A percentile compares a stretch with the other conserved stretches of the same genome.
Evolutionary conservation across 805 yeast genomes (phyloP).

Genomic region (Saturnispora serradocipensis): DNA sequence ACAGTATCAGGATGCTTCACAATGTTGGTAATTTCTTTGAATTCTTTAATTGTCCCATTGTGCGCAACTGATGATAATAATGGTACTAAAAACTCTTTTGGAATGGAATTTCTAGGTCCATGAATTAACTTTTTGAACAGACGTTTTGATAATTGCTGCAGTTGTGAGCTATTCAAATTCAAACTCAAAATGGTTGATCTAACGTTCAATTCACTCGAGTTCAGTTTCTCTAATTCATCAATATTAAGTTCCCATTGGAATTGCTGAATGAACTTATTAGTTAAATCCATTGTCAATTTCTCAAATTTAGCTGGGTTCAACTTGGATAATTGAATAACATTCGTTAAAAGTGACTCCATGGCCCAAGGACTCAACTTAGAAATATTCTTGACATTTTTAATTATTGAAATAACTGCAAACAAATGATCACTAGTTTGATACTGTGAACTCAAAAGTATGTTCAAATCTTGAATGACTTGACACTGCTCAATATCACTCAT

Average conservation of each 20-base stretch:
- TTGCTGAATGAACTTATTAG: conserved; percentile 21
- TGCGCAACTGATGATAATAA: conserved; percentile 27
- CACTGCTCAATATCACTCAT: conserved; percentile 28
- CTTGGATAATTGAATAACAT: conserved; percentile 15
- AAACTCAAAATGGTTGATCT: conserved; percentile 37
- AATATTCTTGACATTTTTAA: conserved; percentile 22
- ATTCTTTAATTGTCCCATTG: conserved; percentile 35
- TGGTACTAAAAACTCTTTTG: conserved; percentile 41
- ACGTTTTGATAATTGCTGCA: conserved; percentile 29
- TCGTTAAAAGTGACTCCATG: conserved; percentile 29
- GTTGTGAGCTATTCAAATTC: conserved; percentile 22
- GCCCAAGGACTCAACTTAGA: conserved; percentile 27
- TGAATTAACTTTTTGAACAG: conserved; percentile 42
- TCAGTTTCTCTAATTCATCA: conserved; percentile 14
- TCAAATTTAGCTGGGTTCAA: conserved; percentile 23
- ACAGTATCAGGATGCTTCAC: conserved; percentile 42
- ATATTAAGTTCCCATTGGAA: conserved; percentile 30
- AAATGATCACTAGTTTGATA: conserved; percentile 26
- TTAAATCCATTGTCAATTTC: conserved; percentile 14
- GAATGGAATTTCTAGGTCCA: conserved; percentile 44
- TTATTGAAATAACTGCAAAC: conserved; percentile 26
- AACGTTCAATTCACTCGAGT: conserved; percentile 33
- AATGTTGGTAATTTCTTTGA: conserved; percentile 49
- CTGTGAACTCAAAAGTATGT: conserved; percentile 29
- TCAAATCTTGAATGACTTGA: conserved; percentile 32